phyloP scores from a whole-genome alignment of 106 monocot genomes.

The Amphibolis antarctica region DNA sequence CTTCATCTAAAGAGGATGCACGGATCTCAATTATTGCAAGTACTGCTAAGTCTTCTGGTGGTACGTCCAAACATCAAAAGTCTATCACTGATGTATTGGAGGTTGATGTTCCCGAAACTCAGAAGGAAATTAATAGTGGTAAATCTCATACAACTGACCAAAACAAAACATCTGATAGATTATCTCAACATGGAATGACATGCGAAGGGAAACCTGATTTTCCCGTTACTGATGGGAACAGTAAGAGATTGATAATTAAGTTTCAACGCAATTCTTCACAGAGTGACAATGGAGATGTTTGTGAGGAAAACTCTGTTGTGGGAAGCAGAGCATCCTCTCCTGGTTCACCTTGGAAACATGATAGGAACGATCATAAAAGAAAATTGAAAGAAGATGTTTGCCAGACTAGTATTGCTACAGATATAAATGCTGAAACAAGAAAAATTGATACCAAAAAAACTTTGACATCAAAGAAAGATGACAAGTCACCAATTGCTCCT shows the following conservation, averaged over 20 bases:
- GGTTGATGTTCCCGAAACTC: conserved; percentile 18
- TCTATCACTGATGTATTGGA: conserved; percentile 42
- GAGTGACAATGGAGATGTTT: conserved; percentile 34
- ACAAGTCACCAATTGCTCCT: conserved; percentile 10
- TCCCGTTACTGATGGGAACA: conserved; percentile 36
- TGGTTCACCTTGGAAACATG: conserved; percentile 27
- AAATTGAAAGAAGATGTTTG: conserved; percentile 23
- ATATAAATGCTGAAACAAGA: conserved; percentile 16
- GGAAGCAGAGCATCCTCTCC: conserved; percentile 55
- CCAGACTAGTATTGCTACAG: conserved; percentile 7
- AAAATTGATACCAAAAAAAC: conserved; percentile 35
- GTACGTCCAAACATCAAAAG: conserved; percentile 47
- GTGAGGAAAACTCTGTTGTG: conserved; percentile 30
- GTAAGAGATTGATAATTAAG: conserved; percentile 67
- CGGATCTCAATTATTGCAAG: conserved; percentile 42
- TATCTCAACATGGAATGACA: conserved; percentile 23
- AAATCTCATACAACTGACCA: conserved; percentile 30
- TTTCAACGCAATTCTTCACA: conserved; percentile 49
- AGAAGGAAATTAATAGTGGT: conserved; percentile 29
- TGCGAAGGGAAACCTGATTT: conserved; percentile 35
- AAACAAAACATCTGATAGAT: conserved; percentile 25
- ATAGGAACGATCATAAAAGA: conserved; percentile 26
- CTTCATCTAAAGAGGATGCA: conserved; percentile 66
- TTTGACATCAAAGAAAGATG: conserved; percentile 20
- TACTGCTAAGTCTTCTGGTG: conserved; percentile 33